Base-by-base conservation (phyloP, 176 grass and related monocot genomes). In the Juncus effusus region DNA sequence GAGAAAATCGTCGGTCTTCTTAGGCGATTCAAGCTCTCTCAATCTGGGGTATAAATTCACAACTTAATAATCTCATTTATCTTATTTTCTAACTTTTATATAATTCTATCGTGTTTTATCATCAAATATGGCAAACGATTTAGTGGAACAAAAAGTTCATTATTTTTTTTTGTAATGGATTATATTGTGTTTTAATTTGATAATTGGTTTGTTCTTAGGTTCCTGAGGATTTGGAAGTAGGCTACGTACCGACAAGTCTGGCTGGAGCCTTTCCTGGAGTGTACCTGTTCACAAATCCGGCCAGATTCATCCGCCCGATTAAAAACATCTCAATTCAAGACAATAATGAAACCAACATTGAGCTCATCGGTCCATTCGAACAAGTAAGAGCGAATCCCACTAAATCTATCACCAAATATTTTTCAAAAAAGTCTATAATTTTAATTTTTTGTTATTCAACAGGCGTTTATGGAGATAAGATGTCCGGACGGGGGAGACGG, bases 381-480 rank as follows among this genome's bases (percentile, higher is more conserved):
- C 93, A 96, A 82, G 93, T 89, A 40, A 52, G 42, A 67, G 44
- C 19, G 38, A 5, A 1, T 16, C 55, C 47, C 9, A 38, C 16
- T n/a, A 54, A 7, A 54, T 38, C 10, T 57, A 16, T 71, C 54
- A 42, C 38, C 38, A 71, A 56, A 44, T 15, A 16, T 54, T 55
- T 54, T 13, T 56, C 51, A 13, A 7, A 42, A 56, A 55, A 42
- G 35, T 70, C 38, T 16, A 71, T 13, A 54, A 64, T 66, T 80
- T 61, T 47, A 9, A 67, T 37, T 61, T 73, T 16, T 71, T 80
- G 14, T 16, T 79, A 77, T 41, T 40, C 36, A 74, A 69, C 77
- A 96, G 93, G 85, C 93, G 69, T 91, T 91, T 81, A 96, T 96
- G 93, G 93, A 96, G 77, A 96, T 96, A 88, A 75, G 64, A 63